Evolutionary conservation across 345 rosid genomes (phyloP).

Genomic region (Brassica incana): DNA sequence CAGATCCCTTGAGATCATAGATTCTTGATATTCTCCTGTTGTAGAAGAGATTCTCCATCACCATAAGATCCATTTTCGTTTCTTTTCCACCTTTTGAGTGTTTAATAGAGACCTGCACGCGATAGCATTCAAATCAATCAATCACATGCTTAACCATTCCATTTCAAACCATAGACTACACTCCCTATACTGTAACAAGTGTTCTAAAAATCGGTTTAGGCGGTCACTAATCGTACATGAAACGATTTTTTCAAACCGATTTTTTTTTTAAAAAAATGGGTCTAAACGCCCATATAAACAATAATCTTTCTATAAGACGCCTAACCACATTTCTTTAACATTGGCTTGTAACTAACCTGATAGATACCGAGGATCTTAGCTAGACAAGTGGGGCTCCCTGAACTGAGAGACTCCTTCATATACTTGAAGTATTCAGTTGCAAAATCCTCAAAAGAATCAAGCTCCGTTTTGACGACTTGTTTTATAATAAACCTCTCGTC

Average conservation of each 20-base stretch:
- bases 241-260: too few relatives aligned
- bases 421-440: constrained; percentile 82
- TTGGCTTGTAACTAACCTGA: constrained; percentile 58
- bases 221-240: too few relatives aligned
- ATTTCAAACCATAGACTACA: neutral
- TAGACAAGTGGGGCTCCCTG: constrained; percentile 93
- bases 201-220: too few relatives aligned
- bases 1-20: constrained; percentile 94
- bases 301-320: too few relatives aligned
- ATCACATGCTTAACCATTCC: neutral
- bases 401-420: constrained; percentile 64
- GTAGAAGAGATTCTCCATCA: constrained; percentile 97
- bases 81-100: constrained; percentile 84
- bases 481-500: constrained; percentile 95
- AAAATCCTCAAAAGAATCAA: constrained; percentile 90
- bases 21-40: constrained; percentile 69
- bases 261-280: too few relatives aligned
- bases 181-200: neutral
- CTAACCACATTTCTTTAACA: too few relatives aligned
- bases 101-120: constrained; percentile 71
- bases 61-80: constrained; percentile 90
- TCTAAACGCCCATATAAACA: too few relatives aligned
- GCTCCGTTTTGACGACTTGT: constrained; percentile 84
- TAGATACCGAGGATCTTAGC: constrained; percentile 96
- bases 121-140: constrained; percentile 16